These are phyloP conservation scores for Phytophthora pluvialis DNA, from an alignment of 352 stramenopile genomes.

Conservation along the genomic window DNA sequence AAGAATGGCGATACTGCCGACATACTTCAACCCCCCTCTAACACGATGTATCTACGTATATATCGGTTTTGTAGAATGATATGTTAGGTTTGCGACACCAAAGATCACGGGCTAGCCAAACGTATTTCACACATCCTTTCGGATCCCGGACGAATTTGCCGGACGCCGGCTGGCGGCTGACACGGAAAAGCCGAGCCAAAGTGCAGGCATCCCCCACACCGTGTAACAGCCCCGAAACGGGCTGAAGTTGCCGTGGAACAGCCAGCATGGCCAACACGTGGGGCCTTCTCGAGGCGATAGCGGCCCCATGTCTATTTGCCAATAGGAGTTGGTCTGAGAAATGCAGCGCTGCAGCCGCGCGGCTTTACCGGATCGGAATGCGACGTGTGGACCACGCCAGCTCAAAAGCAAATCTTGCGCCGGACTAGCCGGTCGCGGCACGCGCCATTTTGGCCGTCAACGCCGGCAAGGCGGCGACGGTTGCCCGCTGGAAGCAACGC, in stretches of 20 bases:
- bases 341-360: neutral
- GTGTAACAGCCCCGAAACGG: neutral
- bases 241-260: neutral
- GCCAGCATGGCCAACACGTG: too few relatives aligned
- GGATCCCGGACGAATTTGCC: neutral
- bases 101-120: neutral
- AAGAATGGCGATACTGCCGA: too few relatives aligned
- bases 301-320: constrained; percentile 19
- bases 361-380: constrained; percentile 18
- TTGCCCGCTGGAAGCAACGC: neutral
- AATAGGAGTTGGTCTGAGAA: constrained; percentile 3
- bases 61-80: neutral
- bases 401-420: constrained; percentile 21
- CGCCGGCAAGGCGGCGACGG: neutral
- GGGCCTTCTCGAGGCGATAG: too few relatives aligned
- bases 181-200: neutral
- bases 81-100: too few relatives aligned
- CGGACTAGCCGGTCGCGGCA: constrained; percentile 3
- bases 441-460: constrained; percentile 4
- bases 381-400: constrained; percentile 21
- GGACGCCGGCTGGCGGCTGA: neutral
- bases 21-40: too few relatives aligned
- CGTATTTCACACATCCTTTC: neutral
- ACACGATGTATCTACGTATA: too few relatives aligned
- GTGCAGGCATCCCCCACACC: neutral